Percentiles rank a stretch among this genome's conserved stretches.
Evolutionary conservation across 1,284 basidiomycete genomes (phyloP).

Genomic region (Naganishia sp.): DNA sequence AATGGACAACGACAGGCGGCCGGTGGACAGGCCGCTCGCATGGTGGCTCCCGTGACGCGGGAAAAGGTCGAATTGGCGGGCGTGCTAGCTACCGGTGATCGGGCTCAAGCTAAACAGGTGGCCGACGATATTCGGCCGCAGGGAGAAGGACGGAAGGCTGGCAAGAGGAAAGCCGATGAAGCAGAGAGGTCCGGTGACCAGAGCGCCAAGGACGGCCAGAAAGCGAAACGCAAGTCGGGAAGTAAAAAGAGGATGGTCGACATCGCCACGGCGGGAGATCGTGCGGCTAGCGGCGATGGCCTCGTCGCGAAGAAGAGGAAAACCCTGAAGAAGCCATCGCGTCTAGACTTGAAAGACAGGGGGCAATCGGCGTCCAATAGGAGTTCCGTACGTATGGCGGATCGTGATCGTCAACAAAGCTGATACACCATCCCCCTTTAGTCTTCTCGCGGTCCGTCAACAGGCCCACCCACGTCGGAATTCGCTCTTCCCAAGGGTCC

Average conservation of each 20-base stretch:
- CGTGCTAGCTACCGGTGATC: slow-evolving; percentile 14
- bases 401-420: neutral
- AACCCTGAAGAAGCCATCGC: slow-evolving; percentile 2
- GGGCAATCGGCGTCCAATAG: slow-evolving; percentile 10
- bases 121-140: slow-evolving; percentile 18
- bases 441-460: slow-evolving; percentile 23
- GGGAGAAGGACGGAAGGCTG: slow-evolving; percentile 9
- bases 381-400: slow-evolving; percentile 2
- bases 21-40: slow-evolving; percentile 22
- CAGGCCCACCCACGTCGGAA: slow-evolving; percentile 16
- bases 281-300: neutral
- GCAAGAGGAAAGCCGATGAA: slow-evolving; percentile 11
- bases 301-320: slow-evolving; percentile 12
- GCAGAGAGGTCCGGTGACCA: slow-evolving; percentile 11
- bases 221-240: slow-evolving; percentile 13
- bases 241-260: slow-evolving; percentile 22
- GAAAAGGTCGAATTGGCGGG: slow-evolving; percentile 19
- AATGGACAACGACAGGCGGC: slow-evolving; percentile 13
- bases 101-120: slow-evolving; percentile 18
- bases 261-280: neutral
- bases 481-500: slow-evolving; percentile 10
- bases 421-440: neutral
- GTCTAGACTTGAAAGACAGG: slow-evolving; percentile 11
- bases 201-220: slow-evolving; percentile 12
- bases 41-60: slow-evolving; percentile 12